These are phyloP conservation scores for Globisporangium nunn DNA, from an alignment of 352 stramenopile species.

Conservation along the genomic window DNA sequence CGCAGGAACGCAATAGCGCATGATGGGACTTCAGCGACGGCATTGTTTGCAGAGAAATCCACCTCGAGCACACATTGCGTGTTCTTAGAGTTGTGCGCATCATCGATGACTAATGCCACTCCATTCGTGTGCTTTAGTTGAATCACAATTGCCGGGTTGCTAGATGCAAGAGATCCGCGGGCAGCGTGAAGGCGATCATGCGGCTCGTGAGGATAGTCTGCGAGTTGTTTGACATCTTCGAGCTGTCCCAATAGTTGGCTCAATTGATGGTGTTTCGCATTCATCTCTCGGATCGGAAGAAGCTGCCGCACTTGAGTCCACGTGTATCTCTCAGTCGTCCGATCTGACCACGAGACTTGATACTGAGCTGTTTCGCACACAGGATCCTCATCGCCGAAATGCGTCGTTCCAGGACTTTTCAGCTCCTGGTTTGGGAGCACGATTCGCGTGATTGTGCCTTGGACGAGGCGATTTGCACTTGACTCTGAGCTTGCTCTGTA, in stretches of 20 bases:
- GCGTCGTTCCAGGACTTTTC: neutral
- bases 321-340: constrained; percentile 29
- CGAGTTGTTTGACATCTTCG: neutral
- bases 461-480: constrained; percentile 12
- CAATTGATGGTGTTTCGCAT: constrained; percentile 62
- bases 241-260: constrained; percentile 20
- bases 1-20: constrained; percentile 21
- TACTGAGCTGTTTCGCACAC: constrained; percentile 42
- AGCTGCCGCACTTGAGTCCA: constrained; percentile 50
- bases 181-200: neutral
- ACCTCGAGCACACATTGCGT: constrained; percentile 43
- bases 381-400: neutral
- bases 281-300: constrained; percentile 58
- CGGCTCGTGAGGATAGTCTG: neutral
- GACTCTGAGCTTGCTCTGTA: constrained; percentile 33
- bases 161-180: neutral
- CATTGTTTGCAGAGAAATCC: constrained; percentile 12
- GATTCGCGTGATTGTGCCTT: constrained; percentile 25
- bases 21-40: constrained; percentile 2
- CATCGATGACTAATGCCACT: constrained; percentile 24
- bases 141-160: neutral
- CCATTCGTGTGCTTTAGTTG: constrained; percentile 21
- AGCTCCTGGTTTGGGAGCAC: constrained; percentile 3
- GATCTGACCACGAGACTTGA: constrained; percentile 46
- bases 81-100: constrained; percentile 12